Conservation (phyloP, 2,329 filamentous ascomycete species). For the Hirsutella thompsonii region DNA sequence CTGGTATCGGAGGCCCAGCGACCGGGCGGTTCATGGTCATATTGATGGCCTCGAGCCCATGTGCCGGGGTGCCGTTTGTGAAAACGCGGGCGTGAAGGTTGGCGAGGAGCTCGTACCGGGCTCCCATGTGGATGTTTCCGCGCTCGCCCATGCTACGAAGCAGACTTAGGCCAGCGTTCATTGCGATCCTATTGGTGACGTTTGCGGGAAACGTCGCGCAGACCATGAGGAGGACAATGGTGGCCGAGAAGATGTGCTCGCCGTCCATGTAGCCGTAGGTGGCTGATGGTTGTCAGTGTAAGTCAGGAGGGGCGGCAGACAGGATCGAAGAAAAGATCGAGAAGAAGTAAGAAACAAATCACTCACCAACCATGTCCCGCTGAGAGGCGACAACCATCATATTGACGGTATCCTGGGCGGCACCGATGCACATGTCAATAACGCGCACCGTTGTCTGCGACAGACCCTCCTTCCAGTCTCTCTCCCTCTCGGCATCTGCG, state of each 20-base stretch:
- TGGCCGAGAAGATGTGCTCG: constrained; percentile 41
- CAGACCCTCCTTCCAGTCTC: constrained; percentile 24
- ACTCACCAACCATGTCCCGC: constrained; percentile 30
- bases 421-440: constrained; percentile 38
- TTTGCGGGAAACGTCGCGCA: constrained; percentile 37
- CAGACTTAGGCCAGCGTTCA: constrained; percentile 32
- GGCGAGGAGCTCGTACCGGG: constrained; percentile 14
- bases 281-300: constrained; percentile 15
- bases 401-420: constrained; percentile 27
- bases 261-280: constrained; percentile 46
- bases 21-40: too few species aligned
- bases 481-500: constrained; percentile 14
- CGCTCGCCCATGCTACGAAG: constrained; percentile 36
- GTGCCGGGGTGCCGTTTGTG: background rate
- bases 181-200: constrained; percentile 25
- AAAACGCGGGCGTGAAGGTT: constrained; percentile 11
- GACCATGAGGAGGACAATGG: constrained; percentile 40
- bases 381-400: constrained; percentile 10
- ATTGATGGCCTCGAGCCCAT: background rate
- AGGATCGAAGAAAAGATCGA: background rate
- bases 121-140: constrained; percentile 34
- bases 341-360: background rate
- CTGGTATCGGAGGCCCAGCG: too few species aligned
- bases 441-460: constrained; percentile 33
- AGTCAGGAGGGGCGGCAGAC: too few species aligned